phyloP scores from a whole-genome alignment of 345 rosid species.

The Syzygium oleosum region DNA sequence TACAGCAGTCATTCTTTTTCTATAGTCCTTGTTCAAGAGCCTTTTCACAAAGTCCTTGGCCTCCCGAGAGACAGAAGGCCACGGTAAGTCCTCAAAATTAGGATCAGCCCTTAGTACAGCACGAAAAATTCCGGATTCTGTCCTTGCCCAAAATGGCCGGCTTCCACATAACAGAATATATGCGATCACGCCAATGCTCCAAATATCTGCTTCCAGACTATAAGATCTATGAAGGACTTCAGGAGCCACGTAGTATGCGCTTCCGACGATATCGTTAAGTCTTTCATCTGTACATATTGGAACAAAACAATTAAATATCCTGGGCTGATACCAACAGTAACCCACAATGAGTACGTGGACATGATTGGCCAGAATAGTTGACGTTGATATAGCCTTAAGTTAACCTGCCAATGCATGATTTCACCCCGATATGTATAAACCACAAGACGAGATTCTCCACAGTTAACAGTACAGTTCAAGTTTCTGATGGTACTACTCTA shows the following conservation, averaged over 20 bases:
- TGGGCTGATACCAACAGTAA: not conserved
- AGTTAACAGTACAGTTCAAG: not conserved
- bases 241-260: slow-evolving; percentile 98
- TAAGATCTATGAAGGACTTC: slow-evolving; percentile 97
- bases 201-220: slow-evolving; percentile 88
- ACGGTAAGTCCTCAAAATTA: slow-evolving; percentile 77
- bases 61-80: slow-evolving; percentile 80
- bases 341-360: not conserved
- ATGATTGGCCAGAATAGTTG: not conserved
- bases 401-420: not conserved
- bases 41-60: slow-evolving; percentile 90
- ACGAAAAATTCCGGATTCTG: slow-evolving; percentile 94
- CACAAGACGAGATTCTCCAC: not conserved
- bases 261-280: slow-evolving; percentile 92
- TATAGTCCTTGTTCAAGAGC: slow-evolving; percentile 83
- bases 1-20: slow-evolving; percentile 94
- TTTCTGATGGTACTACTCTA: not conserved
- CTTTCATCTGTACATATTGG: slow-evolving; percentile 64
- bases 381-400: not conserved
- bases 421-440: not conserved
- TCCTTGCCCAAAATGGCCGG: slow-evolving; percentile 90
- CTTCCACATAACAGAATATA: slow-evolving; percentile 94
- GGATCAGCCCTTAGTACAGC: slow-evolving; percentile 86
- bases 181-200: slow-evolving; percentile 94
- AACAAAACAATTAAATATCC: not conserved